These are phyloP conservation scores for Phytophthora capsici DNA, from an alignment of 352 stramenopile genomes.

Conservation along the genomic window DNA sequence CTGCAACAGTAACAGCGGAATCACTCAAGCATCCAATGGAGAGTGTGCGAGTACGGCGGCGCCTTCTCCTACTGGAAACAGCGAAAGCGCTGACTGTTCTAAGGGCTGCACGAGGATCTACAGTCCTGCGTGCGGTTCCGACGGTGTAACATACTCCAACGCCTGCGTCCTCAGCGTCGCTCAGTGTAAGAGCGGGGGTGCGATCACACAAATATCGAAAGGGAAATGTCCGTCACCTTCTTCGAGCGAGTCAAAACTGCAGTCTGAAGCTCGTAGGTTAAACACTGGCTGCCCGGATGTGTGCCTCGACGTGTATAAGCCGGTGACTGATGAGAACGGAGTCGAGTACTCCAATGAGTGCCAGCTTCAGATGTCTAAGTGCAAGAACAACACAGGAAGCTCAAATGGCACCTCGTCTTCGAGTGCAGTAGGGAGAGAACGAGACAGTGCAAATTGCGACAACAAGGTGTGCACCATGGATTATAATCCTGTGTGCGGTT, in stretches of 20 bases:
- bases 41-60: not conserved
- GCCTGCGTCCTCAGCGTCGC: conserved; percentile 37
- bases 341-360: conserved; percentile 39
- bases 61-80: conserved; percentile 9
- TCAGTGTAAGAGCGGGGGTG: conserved; percentile 35
- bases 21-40: conserved; percentile 19
- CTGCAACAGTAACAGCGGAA: conserved; percentile 10
- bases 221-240: conserved; percentile 15
- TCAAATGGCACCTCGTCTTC: conserved; percentile 4
- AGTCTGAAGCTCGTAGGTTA: not conserved
- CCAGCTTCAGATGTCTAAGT: conserved; percentile 30
- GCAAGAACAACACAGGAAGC: conserved; percentile 10
- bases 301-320: conserved; percentile 37
- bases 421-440: not conserved
- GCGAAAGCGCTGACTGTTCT: not conserved
- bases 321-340: conserved; percentile 36
- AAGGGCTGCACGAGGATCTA: conserved; percentile 44
- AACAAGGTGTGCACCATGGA: conserved; percentile 39
- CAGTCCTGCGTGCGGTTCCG: conserved; percentile 51
- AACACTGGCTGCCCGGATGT: conserved; percentile 1
- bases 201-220: conserved; percentile 26
- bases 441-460: conserved; percentile 17
- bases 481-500: conserved; percentile 42
- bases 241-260: not conserved
- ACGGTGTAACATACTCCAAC: conserved; percentile 47